These are phyloP conservation scores for Eruca vesicaria DNA, from an alignment of 441 rosid species.

Conservation along the genomic window DNA sequence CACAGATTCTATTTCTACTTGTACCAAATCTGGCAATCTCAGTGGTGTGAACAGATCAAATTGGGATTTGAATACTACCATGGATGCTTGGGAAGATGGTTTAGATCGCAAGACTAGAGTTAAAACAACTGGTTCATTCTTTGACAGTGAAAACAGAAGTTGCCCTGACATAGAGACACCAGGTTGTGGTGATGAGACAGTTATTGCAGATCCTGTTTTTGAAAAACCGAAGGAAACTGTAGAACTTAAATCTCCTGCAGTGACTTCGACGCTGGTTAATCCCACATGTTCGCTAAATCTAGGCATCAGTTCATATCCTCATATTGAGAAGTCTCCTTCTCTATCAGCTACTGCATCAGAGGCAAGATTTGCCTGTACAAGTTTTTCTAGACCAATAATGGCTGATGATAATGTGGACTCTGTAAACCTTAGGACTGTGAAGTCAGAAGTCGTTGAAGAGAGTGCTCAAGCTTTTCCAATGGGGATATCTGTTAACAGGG, in stretches of 20 bases:
- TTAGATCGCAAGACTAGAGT: constrained; percentile 32
- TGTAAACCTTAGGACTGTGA: constrained; percentile 41
- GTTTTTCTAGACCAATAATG: constrained; percentile 19
- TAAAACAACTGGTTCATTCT: constrained; percentile 31
- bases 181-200: constrained; percentile 21
- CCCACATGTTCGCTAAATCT: constrained; percentile 56
- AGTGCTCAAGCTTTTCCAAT: constrained; percentile 22
- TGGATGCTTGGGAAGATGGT: constrained; percentile 80
- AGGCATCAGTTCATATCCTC: constrained; percentile 47
- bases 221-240: constrained; percentile 31
- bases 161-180: constrained; percentile 36
- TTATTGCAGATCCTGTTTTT: constrained; percentile 25
- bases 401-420: constrained; percentile 31
- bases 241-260: constrained; percentile 23
- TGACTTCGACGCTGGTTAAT: constrained; percentile 23
- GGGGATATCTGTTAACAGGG: constrained; percentile 19
- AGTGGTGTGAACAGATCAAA: constrained; percentile 51
- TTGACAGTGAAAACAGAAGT: constrained; percentile 22
- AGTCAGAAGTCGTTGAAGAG: constrained; percentile 66
- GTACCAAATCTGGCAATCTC: constrained; percentile 29
- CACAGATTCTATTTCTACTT: constrained; percentile 29
- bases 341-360: constrained; percentile 30
- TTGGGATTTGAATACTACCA: constrained; percentile 87
- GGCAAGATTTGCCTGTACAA: constrained; percentile 13
- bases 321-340: constrained; percentile 38